Evolutionary conservation across 495 filamentous ascomycete genomes (phyloP).

Genomic region (Lasiosphaeriaceae sp.): DNA sequence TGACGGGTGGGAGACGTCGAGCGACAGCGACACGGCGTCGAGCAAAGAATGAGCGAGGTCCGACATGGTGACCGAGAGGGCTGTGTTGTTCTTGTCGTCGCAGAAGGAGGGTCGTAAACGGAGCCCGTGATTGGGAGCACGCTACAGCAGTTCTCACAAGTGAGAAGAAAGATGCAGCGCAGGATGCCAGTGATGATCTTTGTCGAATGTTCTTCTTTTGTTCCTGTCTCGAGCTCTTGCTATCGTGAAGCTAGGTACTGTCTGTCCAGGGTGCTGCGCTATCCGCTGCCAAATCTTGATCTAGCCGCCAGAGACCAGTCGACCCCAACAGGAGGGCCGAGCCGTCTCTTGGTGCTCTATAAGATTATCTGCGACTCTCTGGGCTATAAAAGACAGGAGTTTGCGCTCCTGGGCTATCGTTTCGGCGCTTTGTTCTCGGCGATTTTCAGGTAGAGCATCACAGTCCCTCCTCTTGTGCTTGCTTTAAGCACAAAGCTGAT

Average conservation of each 20-base stretch:
- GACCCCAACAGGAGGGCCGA: slow-evolving; percentile 16
- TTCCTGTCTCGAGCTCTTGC: slow-evolving; percentile 52
- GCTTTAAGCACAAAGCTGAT: slow-evolving; percentile 5
- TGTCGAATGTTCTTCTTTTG: slow-evolving; percentile 36
- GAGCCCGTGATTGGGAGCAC: slow-evolving; percentile 2
- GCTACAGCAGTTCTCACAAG: slow-evolving; percentile 32
- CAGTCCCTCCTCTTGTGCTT: slow-evolving; percentile 24
- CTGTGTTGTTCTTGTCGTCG: neutral
- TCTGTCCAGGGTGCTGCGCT: slow-evolving; percentile 39
- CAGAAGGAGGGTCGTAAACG: neutral
- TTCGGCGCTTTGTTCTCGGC: slow-evolving; percentile 17
- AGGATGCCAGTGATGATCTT: slow-evolving; percentile 27
- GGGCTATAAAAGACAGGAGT: slow-evolving; percentile 44
- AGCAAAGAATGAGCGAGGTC: neutral
- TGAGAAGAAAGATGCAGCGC: slow-evolving; percentile 31
- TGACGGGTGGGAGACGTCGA: neutral
- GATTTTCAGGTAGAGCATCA: slow-evolving; percentile 6
- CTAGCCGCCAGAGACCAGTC: slow-evolving; percentile 16
- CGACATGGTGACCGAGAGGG: too few relatives aligned
- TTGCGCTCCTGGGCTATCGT: slow-evolving; percentile 24
- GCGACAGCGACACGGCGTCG: neutral
- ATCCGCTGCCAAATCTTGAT: slow-evolving; percentile 47
- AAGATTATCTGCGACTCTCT: slow-evolving; percentile 42
- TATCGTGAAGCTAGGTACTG: slow-evolving; percentile 59
- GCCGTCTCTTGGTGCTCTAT: slow-evolving; percentile 32